phyloP scores from a whole-genome alignment of 352 stramenopile species.

The Thraustotheca clavata region DNA sequence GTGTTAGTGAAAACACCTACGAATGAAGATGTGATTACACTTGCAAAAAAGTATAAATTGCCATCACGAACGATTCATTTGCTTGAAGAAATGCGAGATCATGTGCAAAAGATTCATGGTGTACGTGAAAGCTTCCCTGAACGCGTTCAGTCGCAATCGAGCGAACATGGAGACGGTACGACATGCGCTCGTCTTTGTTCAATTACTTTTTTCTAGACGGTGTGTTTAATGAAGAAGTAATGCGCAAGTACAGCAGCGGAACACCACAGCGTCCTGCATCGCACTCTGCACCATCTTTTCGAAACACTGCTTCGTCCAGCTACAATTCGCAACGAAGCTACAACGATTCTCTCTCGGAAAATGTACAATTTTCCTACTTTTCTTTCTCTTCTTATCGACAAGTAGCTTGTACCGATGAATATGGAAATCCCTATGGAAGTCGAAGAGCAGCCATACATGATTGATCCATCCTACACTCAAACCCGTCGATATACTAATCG shows the following conservation, averaged over 20 bases:
- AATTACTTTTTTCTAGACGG: background rate
- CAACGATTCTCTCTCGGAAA: background rate
- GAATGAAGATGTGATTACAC: slow-evolving; percentile 65
- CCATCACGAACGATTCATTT: slow-evolving; percentile 56
- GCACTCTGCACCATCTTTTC: background rate
- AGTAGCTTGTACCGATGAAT: slow-evolving; percentile 8
- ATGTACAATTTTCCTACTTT: background rate
- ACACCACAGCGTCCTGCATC: background rate
- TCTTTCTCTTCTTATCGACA: background rate
- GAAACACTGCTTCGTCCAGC: slow-evolving; percentile 1
- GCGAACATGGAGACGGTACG: background rate
- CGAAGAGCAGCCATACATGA: background rate
- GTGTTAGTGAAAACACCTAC: slow-evolving; percentile 64
- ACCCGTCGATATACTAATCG: slow-evolving; percentile 8
- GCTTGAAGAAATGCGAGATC: slow-evolving; percentile 82
- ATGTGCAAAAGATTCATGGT: slow-evolving; percentile 33
- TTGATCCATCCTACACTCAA: background rate
- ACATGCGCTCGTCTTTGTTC: background rate
- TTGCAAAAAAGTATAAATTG: slow-evolving; percentile 52
- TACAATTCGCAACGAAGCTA: slow-evolving; percentile 4
- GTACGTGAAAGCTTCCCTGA: background rate
- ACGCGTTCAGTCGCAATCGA: background rate
- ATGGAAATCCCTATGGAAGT: slow-evolving; percentile 12
- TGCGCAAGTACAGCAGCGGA: slow-evolving; percentile 1
- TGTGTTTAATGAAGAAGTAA: background rate